Evolutionary conservation across 257 asterid species (phyloP), one percentile per base, ranked within the genome.

Genomic region (Perilla frutescens): DNA sequence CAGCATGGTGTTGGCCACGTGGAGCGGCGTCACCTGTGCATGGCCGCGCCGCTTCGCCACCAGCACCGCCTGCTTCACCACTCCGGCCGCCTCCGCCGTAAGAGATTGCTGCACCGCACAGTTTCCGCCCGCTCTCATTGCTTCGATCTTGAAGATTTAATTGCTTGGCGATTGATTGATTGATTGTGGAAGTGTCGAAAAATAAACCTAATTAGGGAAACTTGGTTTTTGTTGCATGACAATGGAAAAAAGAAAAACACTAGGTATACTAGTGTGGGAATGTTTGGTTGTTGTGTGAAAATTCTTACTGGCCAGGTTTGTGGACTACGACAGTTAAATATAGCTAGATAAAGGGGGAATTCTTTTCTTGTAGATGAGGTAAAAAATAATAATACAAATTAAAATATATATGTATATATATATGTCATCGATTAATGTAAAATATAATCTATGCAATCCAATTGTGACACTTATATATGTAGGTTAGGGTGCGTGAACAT

Each of bases 11-110:
- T 65, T 88, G 6, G 97, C 98, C 5, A 92, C 95, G 68, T 92
- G 98, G 13, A 92, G 91, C 1, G 98, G 98, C 13, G 98, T 90
- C 53, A 92, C 97, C 74, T 92, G 98, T 1, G 95, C 93, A 47
- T 92, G 98, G 81, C 98, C 98, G 7, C 98, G 96, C 26, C 91
- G 82, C 82, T 80, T 82, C 0, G 98, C 95, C 0, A 89, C 87
- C n/a, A 80, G 70, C 56, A 86, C 82, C 5, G 98, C 89, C 69
- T 92, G 98, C 73, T 83, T 92, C 1, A 92, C 90, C 0, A 89
- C 64, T 32, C 51, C 75, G 44, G 91, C 82, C 0, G 98, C 95
- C 56, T 89, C 97, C 6, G 72, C 55, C 0, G 96, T 84, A 8
- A 92, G 85, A 15, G 88, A 79, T 67, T 88, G 97, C 69, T 90